Conservation (phyloP, 2,329 filamentous ascomycete species). For the Aspergillus pseudonomiae region DNA sequence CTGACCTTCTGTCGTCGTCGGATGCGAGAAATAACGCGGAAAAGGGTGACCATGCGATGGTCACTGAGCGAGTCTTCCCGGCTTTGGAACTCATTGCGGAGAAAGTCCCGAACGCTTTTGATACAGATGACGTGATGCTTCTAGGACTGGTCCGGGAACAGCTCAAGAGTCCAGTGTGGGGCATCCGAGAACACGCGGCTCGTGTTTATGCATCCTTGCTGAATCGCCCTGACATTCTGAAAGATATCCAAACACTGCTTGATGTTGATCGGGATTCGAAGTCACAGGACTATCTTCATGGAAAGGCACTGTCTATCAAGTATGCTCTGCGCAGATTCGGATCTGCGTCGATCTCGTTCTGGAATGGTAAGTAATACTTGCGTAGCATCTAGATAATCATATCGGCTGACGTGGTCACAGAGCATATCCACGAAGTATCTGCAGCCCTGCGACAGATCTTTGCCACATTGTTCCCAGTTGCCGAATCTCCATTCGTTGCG, state of each 20-base stretch:
- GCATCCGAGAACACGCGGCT: constrained; percentile 51
- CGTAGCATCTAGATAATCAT: background rate
- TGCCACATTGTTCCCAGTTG: constrained; percentile 28
- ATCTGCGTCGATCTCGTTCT: constrained; percentile 35
- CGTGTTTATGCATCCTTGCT: constrained; percentile 46
- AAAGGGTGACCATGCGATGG: constrained; percentile 34
- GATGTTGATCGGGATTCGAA: constrained; percentile 16
- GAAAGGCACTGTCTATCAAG: constrained; percentile 42
- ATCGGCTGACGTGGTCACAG: constrained; percentile 25
- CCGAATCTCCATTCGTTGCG: constrained; percentile 39
- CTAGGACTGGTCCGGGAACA: constrained; percentile 39
- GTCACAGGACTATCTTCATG: constrained; percentile 45
- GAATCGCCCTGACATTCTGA: constrained; percentile 35
- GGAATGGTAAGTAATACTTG: constrained; percentile 33
- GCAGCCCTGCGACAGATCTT: constrained; percentile 30
- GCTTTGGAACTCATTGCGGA: constrained; percentile 50
- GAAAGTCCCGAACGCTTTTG: constrained; percentile 40
- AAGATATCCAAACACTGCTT: constrained; percentile 31
- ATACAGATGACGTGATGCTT: constrained; percentile 37
- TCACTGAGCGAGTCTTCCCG: constrained; percentile 49
- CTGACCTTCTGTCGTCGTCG: constrained; percentile 35
- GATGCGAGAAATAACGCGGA: constrained; percentile 19
- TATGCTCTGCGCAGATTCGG: constrained; percentile 42
- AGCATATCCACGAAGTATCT: constrained; percentile 31
- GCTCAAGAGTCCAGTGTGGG: constrained; percentile 48